Conservation (phyloP, 2,329 filamentous ascomycete species). For the Apiospora koreana region DNA sequence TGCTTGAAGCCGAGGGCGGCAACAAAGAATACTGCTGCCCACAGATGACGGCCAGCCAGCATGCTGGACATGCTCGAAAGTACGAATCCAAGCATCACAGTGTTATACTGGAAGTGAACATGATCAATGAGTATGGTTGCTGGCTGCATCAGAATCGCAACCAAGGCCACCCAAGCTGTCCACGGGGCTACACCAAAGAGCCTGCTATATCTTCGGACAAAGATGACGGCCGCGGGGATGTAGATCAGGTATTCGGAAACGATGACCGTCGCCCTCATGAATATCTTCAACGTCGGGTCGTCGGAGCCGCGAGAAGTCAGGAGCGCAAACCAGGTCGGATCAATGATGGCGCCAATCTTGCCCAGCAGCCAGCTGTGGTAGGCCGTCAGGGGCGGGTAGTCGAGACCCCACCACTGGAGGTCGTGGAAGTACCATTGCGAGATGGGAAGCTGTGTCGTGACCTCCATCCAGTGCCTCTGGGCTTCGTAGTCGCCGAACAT, state of each 20-base stretch:
- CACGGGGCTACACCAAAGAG: constrained; percentile 77
- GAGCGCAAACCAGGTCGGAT: constrained; percentile 86
- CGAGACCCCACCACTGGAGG: constrained; percentile 94
- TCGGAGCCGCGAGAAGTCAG: constrained; percentile 80
- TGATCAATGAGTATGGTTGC: constrained; percentile 90
- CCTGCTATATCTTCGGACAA: constrained; percentile 78
- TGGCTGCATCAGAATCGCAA: constrained; percentile 90
- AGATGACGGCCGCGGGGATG: constrained; percentile 81
- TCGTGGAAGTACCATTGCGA: constrained; percentile 99
- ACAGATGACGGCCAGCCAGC: constrained; percentile 79
- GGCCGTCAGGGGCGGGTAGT: constrained; percentile 95
- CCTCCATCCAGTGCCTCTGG: constrained; percentile 98
- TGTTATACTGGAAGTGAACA: constrained; percentile 87
- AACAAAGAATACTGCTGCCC: constrained; percentile 93
- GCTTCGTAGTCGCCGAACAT: constrained; percentile 98
- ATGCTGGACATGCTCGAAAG: constrained; percentile 87
- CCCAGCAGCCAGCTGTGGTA: constrained; percentile 98
- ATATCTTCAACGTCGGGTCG: constrained; percentile 80
- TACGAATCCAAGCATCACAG: constrained; percentile 93
- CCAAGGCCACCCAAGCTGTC: constrained; percentile 81
- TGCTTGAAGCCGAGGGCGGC: constrained; percentile 96
- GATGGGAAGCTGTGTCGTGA: constrained; percentile 84
- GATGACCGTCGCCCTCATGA: constrained; percentile 91
- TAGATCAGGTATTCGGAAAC: constrained; percentile 90
- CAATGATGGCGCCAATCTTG: constrained; percentile 76